Conservation (phyloP, 2,329 filamentous ascomycete genomes). For the Fusarium camptoceras region DNA sequence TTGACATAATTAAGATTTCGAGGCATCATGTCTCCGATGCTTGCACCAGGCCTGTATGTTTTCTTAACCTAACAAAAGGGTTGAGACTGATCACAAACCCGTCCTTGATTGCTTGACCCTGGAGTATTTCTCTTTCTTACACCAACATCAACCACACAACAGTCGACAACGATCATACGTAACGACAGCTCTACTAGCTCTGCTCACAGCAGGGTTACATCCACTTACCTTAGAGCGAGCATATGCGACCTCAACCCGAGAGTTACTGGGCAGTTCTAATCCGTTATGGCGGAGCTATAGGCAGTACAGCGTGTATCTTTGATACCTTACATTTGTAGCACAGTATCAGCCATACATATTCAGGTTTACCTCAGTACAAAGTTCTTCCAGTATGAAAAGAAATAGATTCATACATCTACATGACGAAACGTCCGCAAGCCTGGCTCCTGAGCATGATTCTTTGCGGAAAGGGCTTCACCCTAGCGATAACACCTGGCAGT, state of each 20-base stretch:
- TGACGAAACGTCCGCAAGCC: not conserved
- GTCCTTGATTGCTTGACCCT: fast-evolving
- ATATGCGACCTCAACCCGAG: no score
- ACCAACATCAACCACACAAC: not conserved
- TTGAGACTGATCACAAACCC: not conserved
- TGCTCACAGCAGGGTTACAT: not conserved
- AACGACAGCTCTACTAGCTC: not conserved
- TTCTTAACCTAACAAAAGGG: not conserved
- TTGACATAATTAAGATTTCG: no score
- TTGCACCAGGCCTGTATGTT: no score
- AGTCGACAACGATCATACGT: not conserved
- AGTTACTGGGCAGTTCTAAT: not conserved
- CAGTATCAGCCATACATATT: not conserved
- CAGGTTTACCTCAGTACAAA: not conserved
- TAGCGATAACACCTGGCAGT: constrained; percentile 21
- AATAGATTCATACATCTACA: not conserved
- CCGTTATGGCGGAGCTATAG: not conserved
- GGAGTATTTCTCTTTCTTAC: not conserved
- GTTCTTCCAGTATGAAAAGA: not conserved
- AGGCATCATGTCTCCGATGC: no score
- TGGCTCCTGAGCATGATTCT: not conserved
- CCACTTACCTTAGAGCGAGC: not conserved
- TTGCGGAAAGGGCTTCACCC: constrained; percentile 9
- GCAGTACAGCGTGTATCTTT: not conserved
- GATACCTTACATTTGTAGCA: not conserved